A percentile compares a stretch with the other conserved stretches of the same genome.
Conservation (phyloP, 2,329 filamentous ascomycete genomes). For the Paracoccidioides brasiliensis region DNA sequence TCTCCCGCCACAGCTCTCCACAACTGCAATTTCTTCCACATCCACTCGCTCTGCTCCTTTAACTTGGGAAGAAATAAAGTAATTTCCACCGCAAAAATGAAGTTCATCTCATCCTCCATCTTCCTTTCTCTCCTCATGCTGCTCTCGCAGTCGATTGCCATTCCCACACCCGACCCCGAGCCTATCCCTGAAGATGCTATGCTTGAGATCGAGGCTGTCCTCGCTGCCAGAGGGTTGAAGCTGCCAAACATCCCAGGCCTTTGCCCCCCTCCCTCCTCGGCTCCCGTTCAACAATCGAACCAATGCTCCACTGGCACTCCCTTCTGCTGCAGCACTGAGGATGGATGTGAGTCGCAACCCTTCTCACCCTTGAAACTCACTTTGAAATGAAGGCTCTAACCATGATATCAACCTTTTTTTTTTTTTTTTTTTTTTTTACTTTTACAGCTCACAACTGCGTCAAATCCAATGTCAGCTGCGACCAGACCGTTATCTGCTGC, state of each 20-base stretch:
- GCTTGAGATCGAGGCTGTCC: too few relatives aligned
- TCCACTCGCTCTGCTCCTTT: background rate
- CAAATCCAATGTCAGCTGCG: slow-evolving; percentile 5
- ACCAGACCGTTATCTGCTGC: slow-evolving; percentile 10
- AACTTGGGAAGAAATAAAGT: background rate
- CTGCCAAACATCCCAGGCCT: background rate
- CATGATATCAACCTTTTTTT: background rate
- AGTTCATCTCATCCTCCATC: slow-evolving; percentile 6
- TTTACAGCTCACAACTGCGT: slow-evolving; percentile 7
- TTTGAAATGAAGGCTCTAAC: background rate
- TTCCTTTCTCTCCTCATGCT: slow-evolving; percentile 7
- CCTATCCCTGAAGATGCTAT: background rate
- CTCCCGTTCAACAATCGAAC: slow-evolving; percentile 3
- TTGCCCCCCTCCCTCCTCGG: background rate
- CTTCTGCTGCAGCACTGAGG: slow-evolving; percentile 8
- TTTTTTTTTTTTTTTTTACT: too few relatives aligned
- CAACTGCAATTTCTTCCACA: background rate
- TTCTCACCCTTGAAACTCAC: too few relatives aligned
- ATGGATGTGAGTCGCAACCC: slow-evolving; percentile 3
- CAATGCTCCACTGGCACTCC: slow-evolving; percentile 8
- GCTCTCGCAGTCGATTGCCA: slow-evolving; percentile 7
- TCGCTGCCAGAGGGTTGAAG: background rate
- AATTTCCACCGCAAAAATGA: slow-evolving; percentile 5
- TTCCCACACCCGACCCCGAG: slow-evolving; percentile 6
- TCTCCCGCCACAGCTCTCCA: too few relatives aligned